These are phyloP conservation scores for Saprolegnia parasitica DNA, from an alignment of 352 stramenopile genomes.

Conservation along the genomic window DNA sequence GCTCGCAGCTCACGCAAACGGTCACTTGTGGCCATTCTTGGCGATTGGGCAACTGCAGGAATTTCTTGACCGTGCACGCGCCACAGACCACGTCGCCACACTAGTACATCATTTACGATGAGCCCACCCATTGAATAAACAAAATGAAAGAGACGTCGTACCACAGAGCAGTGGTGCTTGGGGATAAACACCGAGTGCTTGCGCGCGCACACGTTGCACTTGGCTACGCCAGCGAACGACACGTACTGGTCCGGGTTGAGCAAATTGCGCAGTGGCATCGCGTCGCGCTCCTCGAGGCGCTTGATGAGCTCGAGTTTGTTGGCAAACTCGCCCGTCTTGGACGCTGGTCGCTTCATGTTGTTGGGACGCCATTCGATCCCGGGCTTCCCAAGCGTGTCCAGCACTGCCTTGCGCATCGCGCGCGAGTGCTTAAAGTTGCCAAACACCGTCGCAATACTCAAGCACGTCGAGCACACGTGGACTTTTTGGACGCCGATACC, in stretches of 20 bases:
- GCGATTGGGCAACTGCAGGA: slow-evolving; percentile 2
- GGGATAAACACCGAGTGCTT: slow-evolving; percentile 85
- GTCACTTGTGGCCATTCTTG: slow-evolving; percentile 17
- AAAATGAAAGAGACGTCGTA: too few relatives aligned
- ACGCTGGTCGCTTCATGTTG: background rate
- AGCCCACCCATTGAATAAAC: too few relatives aligned
- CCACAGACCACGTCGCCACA: slow-evolving; percentile 2
- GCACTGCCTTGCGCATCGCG: slow-evolving; percentile 7
- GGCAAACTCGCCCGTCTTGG: slow-evolving; percentile 10
- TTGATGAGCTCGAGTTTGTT: slow-evolving; percentile 17
- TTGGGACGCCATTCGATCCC: slow-evolving; percentile 8
- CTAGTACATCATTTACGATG: too few relatives aligned
- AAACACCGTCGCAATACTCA: background rate
- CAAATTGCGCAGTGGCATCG: background rate
- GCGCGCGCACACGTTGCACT: slow-evolving; percentile 86
- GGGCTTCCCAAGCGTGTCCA: slow-evolving; percentile 5
- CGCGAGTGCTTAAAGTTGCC: slow-evolving; percentile 11
- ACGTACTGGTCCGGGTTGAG: slow-evolving; percentile 33
- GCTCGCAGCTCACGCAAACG: slow-evolving; percentile 8
- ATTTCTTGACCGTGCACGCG: slow-evolving; percentile 3
- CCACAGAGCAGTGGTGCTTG: slow-evolving; percentile 69
- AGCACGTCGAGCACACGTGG: slow-evolving; percentile 5
- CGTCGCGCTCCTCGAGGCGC: slow-evolving; percentile 1
- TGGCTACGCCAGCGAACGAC: slow-evolving; percentile 80
- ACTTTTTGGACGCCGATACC: slow-evolving; percentile 13